phyloP scores from a whole-genome alignment of 139 green algal species.

The Penium margaritaceum region DNA sequence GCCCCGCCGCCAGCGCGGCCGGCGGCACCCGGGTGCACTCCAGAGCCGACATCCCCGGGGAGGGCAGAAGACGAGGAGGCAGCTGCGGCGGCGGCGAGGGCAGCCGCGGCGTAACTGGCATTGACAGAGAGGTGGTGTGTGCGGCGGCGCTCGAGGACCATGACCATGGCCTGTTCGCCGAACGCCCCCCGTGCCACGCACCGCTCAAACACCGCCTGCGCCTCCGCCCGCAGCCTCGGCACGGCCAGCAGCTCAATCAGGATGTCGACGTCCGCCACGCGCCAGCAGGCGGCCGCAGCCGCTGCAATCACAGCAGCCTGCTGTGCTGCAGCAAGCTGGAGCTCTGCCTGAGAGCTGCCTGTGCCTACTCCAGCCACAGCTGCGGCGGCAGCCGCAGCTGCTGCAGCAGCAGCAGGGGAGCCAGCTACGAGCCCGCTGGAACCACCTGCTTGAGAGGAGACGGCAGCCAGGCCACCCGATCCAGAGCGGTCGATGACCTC shows the following conservation, averaged over 20 bases:
- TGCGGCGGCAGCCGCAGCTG: too few species aligned
- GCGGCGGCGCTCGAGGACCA: constrained; percentile 52
- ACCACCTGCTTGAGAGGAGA: too few species aligned
- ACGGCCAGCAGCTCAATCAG: constrained; percentile 41
- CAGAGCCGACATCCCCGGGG: not conserved
- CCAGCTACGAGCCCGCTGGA: too few species aligned
- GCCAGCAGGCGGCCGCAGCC: constrained; percentile 32
- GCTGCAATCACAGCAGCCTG: constrained; percentile 19
- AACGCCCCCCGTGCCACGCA: constrained; percentile 26
- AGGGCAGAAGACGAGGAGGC: constrained; percentile 5
- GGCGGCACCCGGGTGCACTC: not conserved
- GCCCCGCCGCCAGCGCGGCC: not conserved
- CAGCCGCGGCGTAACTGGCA: too few species aligned
- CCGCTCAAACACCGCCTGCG: constrained; percentile 43
- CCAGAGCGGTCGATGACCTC: too few species aligned
- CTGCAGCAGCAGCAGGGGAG: too few species aligned
- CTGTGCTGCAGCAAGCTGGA: constrained; percentile 26
- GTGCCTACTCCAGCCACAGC: constrained; percentile 4
- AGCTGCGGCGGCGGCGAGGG: too few species aligned
- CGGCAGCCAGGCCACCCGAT: too few species aligned
- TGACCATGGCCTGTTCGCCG: constrained; percentile 39
- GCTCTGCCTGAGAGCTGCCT: too few species aligned
- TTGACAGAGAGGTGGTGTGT: constrained; percentile 48
- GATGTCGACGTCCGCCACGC: constrained; percentile 43
- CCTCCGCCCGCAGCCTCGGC: constrained; percentile 17